A percentile compares a stretch with the other conserved stretches of the same genome.
phyloP scores from a whole-genome alignment of 192 early-diverging fungal species.

The Anaeromyces robustus region DNA sequence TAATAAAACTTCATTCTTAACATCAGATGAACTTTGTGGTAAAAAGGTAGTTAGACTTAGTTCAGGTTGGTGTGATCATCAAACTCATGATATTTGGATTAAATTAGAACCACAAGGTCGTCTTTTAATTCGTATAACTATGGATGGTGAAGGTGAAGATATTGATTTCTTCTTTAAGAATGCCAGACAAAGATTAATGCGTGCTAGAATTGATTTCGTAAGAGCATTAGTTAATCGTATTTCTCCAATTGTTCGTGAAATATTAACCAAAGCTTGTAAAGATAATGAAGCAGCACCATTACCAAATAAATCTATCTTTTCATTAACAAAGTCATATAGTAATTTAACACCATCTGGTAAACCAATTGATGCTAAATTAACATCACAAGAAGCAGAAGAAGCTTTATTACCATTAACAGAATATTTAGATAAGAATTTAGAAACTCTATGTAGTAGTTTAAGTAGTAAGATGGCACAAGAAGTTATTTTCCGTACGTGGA shows the following conservation, averaged over 20 bases:
- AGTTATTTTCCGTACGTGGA: slow-evolving; percentile 54
- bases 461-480: slow-evolving; percentile 45
- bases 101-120: slow-evolving; percentile 52
- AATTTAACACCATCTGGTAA: slow-evolving; percentile 11
- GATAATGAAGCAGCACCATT: slow-evolving; percentile 29
- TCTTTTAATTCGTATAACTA: slow-evolving; percentile 49
- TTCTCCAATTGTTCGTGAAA: slow-evolving; percentile 38
- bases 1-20: slow-evolving; percentile 24
- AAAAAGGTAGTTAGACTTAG: slow-evolving; percentile 33
- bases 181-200: slow-evolving; percentile 52
- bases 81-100: slow-evolving; percentile 49
- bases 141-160: slow-evolving; percentile 64
- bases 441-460: slow-evolving; percentile 44
- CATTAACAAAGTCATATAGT: slow-evolving; percentile 23
- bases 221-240: slow-evolving; percentile 59
- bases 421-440: slow-evolving; percentile 58
- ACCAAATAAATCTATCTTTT: slow-evolving; percentile 23
- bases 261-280: slow-evolving; percentile 47
- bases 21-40: slow-evolving; percentile 28
- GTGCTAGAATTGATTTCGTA: slow-evolving; percentile 49
- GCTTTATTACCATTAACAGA: slow-evolving; percentile 52
- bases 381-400: slow-evolving; percentile 36
- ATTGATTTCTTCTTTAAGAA: slow-evolving; percentile 67
- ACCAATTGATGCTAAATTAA: slow-evolving; percentile 6
- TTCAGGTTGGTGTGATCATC: slow-evolving; percentile 43